Conservation (phyloP, 257 asterid genomes). For the Knoxia roxburghii region DNA sequence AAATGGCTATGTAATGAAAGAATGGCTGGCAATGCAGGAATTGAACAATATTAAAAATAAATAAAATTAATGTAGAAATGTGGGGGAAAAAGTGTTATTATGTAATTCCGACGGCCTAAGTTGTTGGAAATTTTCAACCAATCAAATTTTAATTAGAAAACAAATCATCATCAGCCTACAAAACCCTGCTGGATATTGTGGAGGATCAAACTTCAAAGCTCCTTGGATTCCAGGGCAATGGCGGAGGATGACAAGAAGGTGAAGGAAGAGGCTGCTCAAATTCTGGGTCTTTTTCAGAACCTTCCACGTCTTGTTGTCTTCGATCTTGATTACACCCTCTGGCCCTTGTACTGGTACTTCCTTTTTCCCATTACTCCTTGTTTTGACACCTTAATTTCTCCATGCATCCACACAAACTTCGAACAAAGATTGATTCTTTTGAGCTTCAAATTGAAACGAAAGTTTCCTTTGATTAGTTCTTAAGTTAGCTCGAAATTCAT, state of each 20-base stretch:
- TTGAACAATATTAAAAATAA: too few species aligned
- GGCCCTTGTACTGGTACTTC: conserved; percentile 31
- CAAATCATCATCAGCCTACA: too few species aligned
- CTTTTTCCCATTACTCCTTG: neutral
- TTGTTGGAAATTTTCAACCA: too few species aligned
- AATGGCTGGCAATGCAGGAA: too few species aligned
- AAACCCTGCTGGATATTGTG: too few species aligned
- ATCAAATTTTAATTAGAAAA: too few species aligned
- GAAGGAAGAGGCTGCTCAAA: conserved; percentile 26
- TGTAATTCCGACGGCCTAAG: too few species aligned
- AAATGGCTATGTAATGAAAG: too few species aligned
- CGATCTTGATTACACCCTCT: conserved; percentile 27
- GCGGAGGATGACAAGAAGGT: conserved; percentile 22
- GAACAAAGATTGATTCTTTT: neutral
- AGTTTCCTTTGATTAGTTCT: neutral
- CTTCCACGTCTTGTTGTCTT: conserved; percentile 32
- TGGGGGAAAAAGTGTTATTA: too few species aligned
- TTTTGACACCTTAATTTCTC: neutral
- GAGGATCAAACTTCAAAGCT: too few species aligned
- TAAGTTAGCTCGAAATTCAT: neutral
- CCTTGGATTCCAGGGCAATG: conserved; percentile 10
- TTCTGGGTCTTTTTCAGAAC: conserved; percentile 16
- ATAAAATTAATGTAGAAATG: too few species aligned
- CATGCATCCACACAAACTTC: neutral
- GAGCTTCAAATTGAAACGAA: neutral